Evolutionary conservation across 441 rosid species (phyloP).

Genomic region (Syzygium malaccense): DNA sequence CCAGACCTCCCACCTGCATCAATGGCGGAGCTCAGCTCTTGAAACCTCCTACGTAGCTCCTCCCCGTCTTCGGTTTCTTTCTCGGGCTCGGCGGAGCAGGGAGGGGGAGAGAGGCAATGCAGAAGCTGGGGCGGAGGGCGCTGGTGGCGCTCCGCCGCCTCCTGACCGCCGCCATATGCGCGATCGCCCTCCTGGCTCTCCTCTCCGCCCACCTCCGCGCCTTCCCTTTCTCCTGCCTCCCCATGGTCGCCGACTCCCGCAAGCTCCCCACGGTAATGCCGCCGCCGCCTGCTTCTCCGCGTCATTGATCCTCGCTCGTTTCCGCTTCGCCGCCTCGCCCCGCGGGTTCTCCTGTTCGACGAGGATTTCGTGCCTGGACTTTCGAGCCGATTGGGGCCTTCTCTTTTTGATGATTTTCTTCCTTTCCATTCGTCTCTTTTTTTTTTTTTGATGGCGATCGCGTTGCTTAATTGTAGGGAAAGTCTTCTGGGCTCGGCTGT

Average conservation of each 20-base stretch:
- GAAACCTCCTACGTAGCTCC: not conserved
- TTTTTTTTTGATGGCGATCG: not conserved
- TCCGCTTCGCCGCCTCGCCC: not conserved
- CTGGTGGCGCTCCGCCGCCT: slow-evolving; percentile 38
- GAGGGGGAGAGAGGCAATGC: slow-evolving; percentile 12
- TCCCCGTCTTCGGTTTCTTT: not conserved
- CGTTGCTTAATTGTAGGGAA: not conserved
- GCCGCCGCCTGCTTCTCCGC: not conserved
- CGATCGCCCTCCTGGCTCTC: slow-evolving; percentile 46
- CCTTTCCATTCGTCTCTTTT: not conserved
- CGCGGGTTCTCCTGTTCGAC: not conserved
- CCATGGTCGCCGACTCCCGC: slow-evolving; percentile 37
- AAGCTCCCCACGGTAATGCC: slow-evolving; percentile 39
- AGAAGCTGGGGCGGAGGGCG: slow-evolving; percentile 43
- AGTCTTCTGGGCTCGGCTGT: not conserved
- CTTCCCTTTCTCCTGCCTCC: slow-evolving; percentile 39
- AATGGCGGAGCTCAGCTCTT: not conserved
- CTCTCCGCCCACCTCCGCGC: slow-evolving; percentile 52
- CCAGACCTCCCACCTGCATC: not conserved
- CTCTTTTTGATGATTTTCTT: not conserved
- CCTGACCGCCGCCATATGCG: slow-evolving; percentile 61
- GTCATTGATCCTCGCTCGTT: not conserved
- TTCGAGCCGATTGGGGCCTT: not conserved
- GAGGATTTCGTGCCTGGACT: not conserved
- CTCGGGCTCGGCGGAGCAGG: not conserved